Conservation (phyloP, 495 filamentous ascomycete genomes). For the Trichocladium uniseriatum region DNA sequence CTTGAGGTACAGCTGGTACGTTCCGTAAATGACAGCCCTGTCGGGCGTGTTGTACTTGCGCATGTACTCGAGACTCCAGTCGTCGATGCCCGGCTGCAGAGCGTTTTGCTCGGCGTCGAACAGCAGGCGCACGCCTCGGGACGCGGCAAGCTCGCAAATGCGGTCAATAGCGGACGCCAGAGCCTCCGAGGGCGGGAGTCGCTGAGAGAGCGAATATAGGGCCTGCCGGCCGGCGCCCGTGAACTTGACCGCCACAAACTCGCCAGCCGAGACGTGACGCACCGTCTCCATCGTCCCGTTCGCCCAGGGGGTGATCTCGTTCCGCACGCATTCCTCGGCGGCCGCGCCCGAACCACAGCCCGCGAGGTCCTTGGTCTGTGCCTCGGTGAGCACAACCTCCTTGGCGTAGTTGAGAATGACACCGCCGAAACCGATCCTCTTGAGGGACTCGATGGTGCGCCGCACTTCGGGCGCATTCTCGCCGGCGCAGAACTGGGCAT, state of each 20-base stretch:
- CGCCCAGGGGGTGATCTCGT: slow-evolving; percentile 64
- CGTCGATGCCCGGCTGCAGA: slow-evolving; percentile 74
- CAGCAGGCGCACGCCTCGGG: slow-evolving; percentile 63
- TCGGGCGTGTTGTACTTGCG: slow-evolving; percentile 58
- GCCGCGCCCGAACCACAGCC: slow-evolving; percentile 22
- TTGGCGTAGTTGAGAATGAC: slow-evolving; percentile 71
- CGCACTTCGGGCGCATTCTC: slow-evolving; percentile 54
- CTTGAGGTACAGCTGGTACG: slow-evolving; percentile 74
- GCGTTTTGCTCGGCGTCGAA: slow-evolving; percentile 84
- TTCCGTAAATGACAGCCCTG: slow-evolving; percentile 53
- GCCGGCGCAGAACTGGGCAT: slow-evolving; percentile 77
- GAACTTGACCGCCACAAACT: slow-evolving; percentile 89
- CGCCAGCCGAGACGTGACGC: slow-evolving; percentile 58
- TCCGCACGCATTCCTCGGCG: slow-evolving; percentile 38
- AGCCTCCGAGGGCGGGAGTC: slow-evolving; percentile 47
- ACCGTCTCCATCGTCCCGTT: slow-evolving; percentile 70
- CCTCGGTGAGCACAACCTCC: slow-evolving; percentile 58
- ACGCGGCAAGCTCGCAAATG: slow-evolving; percentile 67
- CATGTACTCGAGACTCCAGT: slow-evolving; percentile 74
- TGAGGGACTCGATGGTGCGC: slow-evolving; percentile 48
- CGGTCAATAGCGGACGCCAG: slow-evolving; percentile 61
- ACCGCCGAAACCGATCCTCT: slow-evolving; percentile 60
- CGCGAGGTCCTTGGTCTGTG: slow-evolving; percentile 34
- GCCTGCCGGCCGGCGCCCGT: slow-evolving; percentile 82
- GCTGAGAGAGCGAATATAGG: slow-evolving; percentile 50